These are phyloP conservation scores for Stachybotrys elegans DNA, from an alignment of 2,329 filamentous ascomycete species.

Conservation along the genomic window DNA sequence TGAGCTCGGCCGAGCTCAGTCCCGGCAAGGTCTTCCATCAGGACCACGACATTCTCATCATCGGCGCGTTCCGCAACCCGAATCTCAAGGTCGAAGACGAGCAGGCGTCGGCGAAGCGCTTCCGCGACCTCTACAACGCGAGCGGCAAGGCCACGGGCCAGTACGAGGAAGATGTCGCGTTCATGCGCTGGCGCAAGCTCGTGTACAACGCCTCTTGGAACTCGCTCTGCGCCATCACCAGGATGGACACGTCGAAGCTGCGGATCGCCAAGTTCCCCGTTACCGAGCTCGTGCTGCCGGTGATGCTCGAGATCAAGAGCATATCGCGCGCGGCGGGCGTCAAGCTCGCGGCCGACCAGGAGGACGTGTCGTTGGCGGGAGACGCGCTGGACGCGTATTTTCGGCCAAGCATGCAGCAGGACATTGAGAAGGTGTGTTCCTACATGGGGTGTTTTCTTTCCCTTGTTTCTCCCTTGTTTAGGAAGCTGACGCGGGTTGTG, in stretches of 20 bases:
- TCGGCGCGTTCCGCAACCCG: conserved; percentile 44
- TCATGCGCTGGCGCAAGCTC: conserved; percentile 44
- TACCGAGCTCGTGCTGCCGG: conserved; percentile 43
- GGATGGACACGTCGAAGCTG: conserved; percentile 46
- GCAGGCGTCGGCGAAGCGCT: conserved; percentile 25
- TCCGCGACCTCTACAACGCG: conserved; percentile 42
- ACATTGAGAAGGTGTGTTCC: too few species aligned
- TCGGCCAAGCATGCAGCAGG: too few species aligned
- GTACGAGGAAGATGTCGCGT: conserved; percentile 35
- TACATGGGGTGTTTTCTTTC: too few species aligned
- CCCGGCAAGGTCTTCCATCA: conserved; percentile 47
- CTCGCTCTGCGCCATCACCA: conserved; percentile 44
- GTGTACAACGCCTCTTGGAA: conserved; percentile 48
- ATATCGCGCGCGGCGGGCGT: too few species aligned
- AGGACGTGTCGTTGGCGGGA: too few species aligned
- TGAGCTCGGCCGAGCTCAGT: conserved; percentile 42
- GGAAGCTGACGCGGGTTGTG: too few species aligned
- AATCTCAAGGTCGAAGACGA: conserved; percentile 15
- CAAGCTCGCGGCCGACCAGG: too few species aligned
- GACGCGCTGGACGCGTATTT: too few species aligned
- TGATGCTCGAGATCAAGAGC: conserved; percentile 51
- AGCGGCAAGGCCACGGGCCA: conserved; percentile 36
- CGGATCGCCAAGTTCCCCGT: conserved; percentile 38
- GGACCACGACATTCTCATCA: conserved; percentile 41
- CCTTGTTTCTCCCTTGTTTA: too few species aligned